These are phyloP conservation scores for Drosera capensis DNA, from an alignment of 148 eudicot genomes.

Conservation along the genomic window DNA sequence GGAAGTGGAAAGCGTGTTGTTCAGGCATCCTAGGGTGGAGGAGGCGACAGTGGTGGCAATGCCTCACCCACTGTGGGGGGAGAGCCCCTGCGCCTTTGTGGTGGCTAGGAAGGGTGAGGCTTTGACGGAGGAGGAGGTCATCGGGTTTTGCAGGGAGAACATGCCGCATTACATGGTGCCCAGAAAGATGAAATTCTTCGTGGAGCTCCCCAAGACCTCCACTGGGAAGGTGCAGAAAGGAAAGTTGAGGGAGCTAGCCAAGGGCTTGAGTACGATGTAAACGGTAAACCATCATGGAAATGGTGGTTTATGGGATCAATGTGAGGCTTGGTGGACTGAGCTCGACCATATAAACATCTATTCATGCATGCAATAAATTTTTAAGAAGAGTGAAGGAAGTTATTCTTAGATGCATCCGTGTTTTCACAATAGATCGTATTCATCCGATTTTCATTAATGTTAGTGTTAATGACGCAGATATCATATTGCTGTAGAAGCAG, in stretches of 20 bases:
- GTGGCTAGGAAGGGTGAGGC: conserved; percentile 31
- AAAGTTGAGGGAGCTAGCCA: conserved; percentile 36
- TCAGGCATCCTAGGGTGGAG: conserved; percentile 36
- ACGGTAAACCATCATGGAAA: not conserved
- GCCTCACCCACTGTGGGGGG: conserved; percentile 66
- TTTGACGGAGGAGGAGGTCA: conserved; percentile 24
- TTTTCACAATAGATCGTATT: not conserved
- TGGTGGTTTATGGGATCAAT: not conserved
- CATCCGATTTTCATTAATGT: no score
- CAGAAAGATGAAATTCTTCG: conserved; percentile 41
- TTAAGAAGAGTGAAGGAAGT: not conserved
- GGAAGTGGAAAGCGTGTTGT: conserved; percentile 52
- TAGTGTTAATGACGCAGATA: no score
- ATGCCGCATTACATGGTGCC: conserved; percentile 66
- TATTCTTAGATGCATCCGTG: not conserved
- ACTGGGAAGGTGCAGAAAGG: conserved; percentile 68
- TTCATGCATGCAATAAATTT: not conserved
- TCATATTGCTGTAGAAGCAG: no score
- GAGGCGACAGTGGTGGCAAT: conserved; percentile 66
- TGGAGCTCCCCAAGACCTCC: conserved; percentile 59
- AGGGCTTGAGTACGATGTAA: conserved; percentile 1
- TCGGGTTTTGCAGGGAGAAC: conserved; percentile 32
- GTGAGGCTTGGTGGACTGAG: not conserved
- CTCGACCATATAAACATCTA: not conserved
- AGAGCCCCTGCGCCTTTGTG: conserved; percentile 64